phyloP scores from a whole-genome alignment of 441 rosid genomes.

The Melastoma candidum region DNA sequence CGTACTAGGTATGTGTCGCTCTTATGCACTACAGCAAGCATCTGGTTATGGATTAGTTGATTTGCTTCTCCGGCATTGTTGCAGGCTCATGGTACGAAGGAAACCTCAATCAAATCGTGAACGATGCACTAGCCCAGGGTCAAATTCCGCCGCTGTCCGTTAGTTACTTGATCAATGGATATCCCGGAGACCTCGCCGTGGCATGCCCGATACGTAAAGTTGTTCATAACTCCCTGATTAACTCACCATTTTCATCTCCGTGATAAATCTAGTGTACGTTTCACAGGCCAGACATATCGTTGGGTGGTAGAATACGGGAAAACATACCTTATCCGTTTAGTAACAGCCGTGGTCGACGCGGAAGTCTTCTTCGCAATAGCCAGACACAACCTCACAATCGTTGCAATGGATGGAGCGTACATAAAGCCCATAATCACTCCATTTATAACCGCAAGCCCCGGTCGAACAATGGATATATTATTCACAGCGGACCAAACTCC shows the following conservation, averaged over 20 bases:
- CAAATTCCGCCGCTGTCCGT: too few relatives aligned
- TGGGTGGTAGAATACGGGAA: conserved; percentile 4
- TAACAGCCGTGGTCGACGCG: background rate
- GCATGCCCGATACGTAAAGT: too few relatives aligned
- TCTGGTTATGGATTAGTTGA: too few relatives aligned
- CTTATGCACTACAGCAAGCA: background rate
- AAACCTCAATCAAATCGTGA: too few relatives aligned
- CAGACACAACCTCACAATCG: conserved; percentile 2
- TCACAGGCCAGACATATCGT: too few relatives aligned
- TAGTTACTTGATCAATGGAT: too few relatives aligned
- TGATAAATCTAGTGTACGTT: background rate
- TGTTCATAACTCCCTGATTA: too few relatives aligned
- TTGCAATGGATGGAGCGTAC: conserved; percentile 3
- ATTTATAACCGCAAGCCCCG: background rate
- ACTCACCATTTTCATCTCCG: background rate
- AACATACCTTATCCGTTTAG: background rate
- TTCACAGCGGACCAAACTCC: conserved; percentile 2
- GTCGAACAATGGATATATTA: conserved; percentile 6
- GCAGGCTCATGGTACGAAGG: too few relatives aligned
- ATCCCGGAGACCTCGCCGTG: too few relatives aligned
- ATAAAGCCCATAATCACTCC: background rate
- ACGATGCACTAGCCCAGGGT: too few relatives aligned
- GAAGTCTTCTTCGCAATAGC: conserved; percentile 2
- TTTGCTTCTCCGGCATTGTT: too few relatives aligned
- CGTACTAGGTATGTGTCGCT: conserved; percentile 8